Evolutionary conservation across 805 yeast species (phyloP), one percentile per base, ranked within the genome.

Genomic region (Candida easanensis): DNA sequence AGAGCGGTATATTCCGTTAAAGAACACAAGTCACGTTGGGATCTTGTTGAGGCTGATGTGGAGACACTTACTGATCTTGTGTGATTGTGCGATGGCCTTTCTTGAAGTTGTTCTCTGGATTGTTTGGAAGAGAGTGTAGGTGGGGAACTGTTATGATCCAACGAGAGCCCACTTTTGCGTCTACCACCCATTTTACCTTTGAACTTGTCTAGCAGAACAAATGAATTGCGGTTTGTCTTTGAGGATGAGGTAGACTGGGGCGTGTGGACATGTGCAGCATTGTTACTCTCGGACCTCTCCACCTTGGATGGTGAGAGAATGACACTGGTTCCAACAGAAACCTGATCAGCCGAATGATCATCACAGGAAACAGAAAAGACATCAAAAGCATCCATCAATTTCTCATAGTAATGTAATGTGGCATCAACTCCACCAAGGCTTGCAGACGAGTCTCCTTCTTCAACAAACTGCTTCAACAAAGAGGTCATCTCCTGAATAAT

Each of bases 311-410:
- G n/a, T 21, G 44, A 30, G 15, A 40, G 23, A 7, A 36, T 15
- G 4, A 35, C 22, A 19, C 33, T 39, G 6, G 41, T 33, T 6
- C 13, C 9, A 17, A 35, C 35, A 6, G 41, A 42, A 20, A 34
- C 27, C 2, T 41, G 38, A 17, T 38, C 45, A 6, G 28, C 37
- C 0, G 20, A 30, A 2, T 34, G 17, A 21, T 36, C 42, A 6
- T 39, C 42, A 0, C 25, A 31, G 4, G 42, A 33, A 3, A 17
- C 21, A 13, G 43, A 42, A 30, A 56, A 41, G 4, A 52, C 43
- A 7, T 55, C 58, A 39, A 55, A 58, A 5, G 62, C 62, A 36
- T 49, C 50, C 53, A 56, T 49, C 9, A 58, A 33, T 33, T 52
- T 56, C 14, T 46, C 45, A 30, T 58, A 58, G 32, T 58, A 58